Base-by-base conservation (phyloP, 2,329 filamentous ascomycete species). In the Pseudogymnoascus sp. region DNA sequence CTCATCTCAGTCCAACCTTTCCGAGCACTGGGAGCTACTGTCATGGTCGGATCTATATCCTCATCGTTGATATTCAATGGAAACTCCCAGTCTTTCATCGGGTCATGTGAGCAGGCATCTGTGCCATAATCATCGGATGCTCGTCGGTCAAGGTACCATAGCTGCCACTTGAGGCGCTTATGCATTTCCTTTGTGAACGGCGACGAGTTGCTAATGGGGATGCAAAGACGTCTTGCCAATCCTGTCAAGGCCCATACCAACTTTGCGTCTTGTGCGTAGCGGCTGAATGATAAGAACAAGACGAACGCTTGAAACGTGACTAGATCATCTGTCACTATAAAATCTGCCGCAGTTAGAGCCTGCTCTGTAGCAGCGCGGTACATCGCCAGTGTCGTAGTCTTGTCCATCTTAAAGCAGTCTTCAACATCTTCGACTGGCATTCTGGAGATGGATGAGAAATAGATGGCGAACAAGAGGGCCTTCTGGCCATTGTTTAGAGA, bases 401-500 rank as follows among this genome's bases (percentile, higher is more conserved):
- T 76, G 16, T 77, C 76, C 64, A 79, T 77, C 1, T 76, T 76
- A 40, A 69, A 56, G 18, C 60, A 38, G 62, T 7, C 64, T 61
- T 18, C 62, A 28, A 73, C 78, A 66, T 73, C 71, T 18, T 71
- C 70, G 23, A 75, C 72, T 7, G 69, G 71, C 42, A 77, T 69
- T 31, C 71, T 75, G 37, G 69, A 64, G 25, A 69, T 49, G 1
- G 68, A 66, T 12, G 65, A 60, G 21, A 67, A 67, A 56, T 70
- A 72, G 9, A 73, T 59, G 67, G 75, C 66, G 61, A 79, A 78
- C 66, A 72, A 75, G 25, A 73, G 74, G 53, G 80, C 85, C 70
- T 83, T 82, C 18, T 76, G 96, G 25, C 87, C 89, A 9, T 91
- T 91, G 21, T 82, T 91, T 70, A 84, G 90, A 12, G 46, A 34